Evolutionary conservation across 2,329 filamentous ascomycete species (phyloP).

Genomic region (Fonsecaea pedrosoi): DNA sequence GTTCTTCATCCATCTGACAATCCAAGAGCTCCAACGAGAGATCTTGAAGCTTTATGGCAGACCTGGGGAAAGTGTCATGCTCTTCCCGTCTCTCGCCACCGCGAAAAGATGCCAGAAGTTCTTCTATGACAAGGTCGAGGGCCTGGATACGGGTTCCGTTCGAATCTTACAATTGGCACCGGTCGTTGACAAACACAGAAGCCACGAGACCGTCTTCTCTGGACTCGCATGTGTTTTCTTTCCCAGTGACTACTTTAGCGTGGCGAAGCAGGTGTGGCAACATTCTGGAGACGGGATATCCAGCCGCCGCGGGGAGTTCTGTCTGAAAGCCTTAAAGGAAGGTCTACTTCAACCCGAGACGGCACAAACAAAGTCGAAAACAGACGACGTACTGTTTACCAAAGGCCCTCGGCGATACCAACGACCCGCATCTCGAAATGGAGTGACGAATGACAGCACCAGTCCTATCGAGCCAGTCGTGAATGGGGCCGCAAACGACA

Average conservation of each 20-base stretch:
- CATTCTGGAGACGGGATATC: constrained; percentile 93
- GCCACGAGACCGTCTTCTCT: constrained; percentile 59
- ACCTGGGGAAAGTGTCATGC: constrained; percentile 67
- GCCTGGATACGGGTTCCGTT: constrained; percentile 58
- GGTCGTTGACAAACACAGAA: constrained; percentile 59
- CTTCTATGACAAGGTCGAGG: constrained; percentile 65
- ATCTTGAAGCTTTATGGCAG: constrained; percentile 70
- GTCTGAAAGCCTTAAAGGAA: constrained; percentile 74
- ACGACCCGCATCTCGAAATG: constrained; percentile 62
- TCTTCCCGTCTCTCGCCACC: constrained; percentile 76
- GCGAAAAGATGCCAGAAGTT: constrained; percentile 79
- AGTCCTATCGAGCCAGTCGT: constrained; percentile 18
- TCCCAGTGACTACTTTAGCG: constrained; percentile 67
- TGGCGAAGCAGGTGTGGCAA: constrained; percentile 97
- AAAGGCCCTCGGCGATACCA: constrained; percentile 86
- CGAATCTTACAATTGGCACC: constrained; percentile 69
- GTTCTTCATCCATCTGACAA: constrained; percentile 89
- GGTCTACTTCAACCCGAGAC: constrained; percentile 61
- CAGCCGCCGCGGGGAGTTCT: constrained; percentile 90
- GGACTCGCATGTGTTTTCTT: constrained; percentile 75
- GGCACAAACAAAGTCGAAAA: constrained; percentile 32
- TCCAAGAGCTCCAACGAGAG: constrained; percentile 73
- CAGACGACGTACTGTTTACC: constrained; percentile 45
- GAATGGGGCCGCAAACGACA: constrained; percentile 34
- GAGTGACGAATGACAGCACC: constrained; percentile 45